Percentiles rank a stretch among this genome's conserved stretches.
phyloP scores from a whole-genome alignment of 1,284 basidiomycete genomes.

The Apiotrichum siamense region DNA sequence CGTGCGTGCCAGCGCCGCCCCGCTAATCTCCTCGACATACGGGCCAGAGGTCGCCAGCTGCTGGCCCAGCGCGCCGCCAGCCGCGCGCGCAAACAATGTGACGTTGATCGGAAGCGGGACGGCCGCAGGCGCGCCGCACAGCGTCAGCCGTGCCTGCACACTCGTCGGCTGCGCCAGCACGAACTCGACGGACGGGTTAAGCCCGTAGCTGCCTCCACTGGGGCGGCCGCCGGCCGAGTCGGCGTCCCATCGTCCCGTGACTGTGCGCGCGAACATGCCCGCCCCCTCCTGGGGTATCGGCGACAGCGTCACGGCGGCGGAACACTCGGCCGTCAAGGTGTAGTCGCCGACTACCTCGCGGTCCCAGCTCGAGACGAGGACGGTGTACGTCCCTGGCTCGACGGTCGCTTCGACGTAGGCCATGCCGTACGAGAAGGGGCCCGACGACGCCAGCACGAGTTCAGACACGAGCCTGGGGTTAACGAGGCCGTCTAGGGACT shows the following conservation, averaged over 20 bases:
- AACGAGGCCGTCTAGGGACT: not conserved
- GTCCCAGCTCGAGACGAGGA: conserved; percentile 77
- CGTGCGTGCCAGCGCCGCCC: conserved; percentile 58
- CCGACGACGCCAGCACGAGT: conserved; percentile 50
- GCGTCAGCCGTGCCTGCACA: conserved; percentile 50
- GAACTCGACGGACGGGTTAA: conserved; percentile 66
- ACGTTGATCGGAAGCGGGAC: conserved; percentile 45
- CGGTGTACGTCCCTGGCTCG: conserved; percentile 66
- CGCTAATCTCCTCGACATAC: conserved; percentile 65
- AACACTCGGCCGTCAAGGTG: conserved; percentile 59
- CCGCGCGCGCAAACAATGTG: conserved; percentile 39
- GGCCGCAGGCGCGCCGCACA: conserved; percentile 25
- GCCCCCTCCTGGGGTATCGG: conserved; percentile 68
- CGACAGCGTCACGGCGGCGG: conserved; percentile 48
- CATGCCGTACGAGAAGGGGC: conserved; percentile 73
- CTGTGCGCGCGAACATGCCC: conserved; percentile 71
- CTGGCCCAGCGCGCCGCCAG: conserved; percentile 38
- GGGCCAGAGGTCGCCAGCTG: conserved; percentile 66
- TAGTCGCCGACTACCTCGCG: conserved; percentile 63
- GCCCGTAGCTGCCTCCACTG: conserved; percentile 56
- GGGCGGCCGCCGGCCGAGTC: conserved; percentile 61
- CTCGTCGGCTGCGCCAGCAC: conserved; percentile 54
- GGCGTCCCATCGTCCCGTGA: conserved; percentile 62
- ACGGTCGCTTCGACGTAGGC: conserved; percentile 50
- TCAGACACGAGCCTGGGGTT: conserved; percentile 42